Base-by-base conservation (phyloP, 2,329 filamentous ascomycete species). In the Fusarium abutilonis region DNA sequence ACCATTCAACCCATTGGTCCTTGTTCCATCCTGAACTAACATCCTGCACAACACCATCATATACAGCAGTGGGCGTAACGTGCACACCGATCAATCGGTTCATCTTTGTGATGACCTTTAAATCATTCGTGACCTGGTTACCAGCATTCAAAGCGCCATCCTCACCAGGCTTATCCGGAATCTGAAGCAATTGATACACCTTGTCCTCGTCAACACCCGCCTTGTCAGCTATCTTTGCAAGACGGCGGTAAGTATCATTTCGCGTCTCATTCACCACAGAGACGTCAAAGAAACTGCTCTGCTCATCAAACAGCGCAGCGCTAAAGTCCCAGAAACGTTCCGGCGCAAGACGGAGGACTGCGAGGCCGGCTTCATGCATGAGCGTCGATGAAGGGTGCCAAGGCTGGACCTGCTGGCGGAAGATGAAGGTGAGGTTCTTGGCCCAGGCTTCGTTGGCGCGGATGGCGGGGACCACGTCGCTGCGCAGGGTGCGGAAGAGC, bases 331-430 rank as follows among this genome's bases (percentile, higher is more conserved):
- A 96, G 83, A 96, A 98, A 66, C 86, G 87, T 15, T 82, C 80
- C 0, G 91, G 89, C 3, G 86, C 80, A 7, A 92, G 76, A 47
- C 84, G 85, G 67, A 94, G 83, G 2, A 97, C 92, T 3, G 93
- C 94, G 29, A 92, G 84, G 4, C 82, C 93, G 29, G 93, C 90
- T 83, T 98, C 94, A 79, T 94, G 91, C 52, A 86, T 82, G 10
- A 93, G 83, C 7, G 90, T 93, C 36, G 87, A 93, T 17, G 90
- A 92, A 2, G 94, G 94, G 78, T 98, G 93, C 94, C 94, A 97
- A 13, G 93, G 92, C 79, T 97, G 93, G 71, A 97, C 86, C 75
- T 97, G 93, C 75, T 94, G 93, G 45, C 93, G 89, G 82, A 97
- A 91, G 71, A 98, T 85, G 68, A 96, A 82, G 69, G 90, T 83